Evolutionary conservation across 805 yeast genomes (phyloP), one percentile per base, ranked within the genome.

Genomic region (Teunomyces panamensis): DNA sequence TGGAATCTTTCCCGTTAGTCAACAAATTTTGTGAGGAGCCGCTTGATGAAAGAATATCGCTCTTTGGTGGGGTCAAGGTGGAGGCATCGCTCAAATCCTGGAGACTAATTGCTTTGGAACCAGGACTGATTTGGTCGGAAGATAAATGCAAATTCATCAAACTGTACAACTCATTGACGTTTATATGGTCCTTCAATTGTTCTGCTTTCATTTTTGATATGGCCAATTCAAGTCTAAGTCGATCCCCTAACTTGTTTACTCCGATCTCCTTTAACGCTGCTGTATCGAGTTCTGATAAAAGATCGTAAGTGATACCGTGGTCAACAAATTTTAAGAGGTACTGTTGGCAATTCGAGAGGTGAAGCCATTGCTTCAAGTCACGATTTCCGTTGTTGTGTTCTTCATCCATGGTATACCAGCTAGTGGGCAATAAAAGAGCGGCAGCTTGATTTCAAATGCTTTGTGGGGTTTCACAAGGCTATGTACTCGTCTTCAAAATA

Each of bases 221-320:
- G 16, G 85, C 83, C 11, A 80, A 70, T 56, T 84, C 80, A 9
- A 92, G 65, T 27, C 85, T 72, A 16, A 92, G 71, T 26, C 97
- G 71, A 63, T 94, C 98, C 1, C 98, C 97, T 11, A 92, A 79
- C 53, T 81, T 85, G n/a, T 57, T 52, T 9, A 92, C 65, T 0
- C 96, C 96, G 9, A 94, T 61, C 48, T 85, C 94, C 42, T 76
- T 79, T 47, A 92, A 74, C 0, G 89, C 79, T 5, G 67, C 72
- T 37, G 77, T 73, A 57, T 88, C 96, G 39, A 84, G 67, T 49
- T 81, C 85, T 4, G 80, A 68, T 6, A 85, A 54, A 5, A 85
- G 65, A 45, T 82, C 87, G 17, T 73, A 68, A 0, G 82, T 74
- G 52, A 85, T 77, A 20, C 79, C 84, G 58, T 83, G 72, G 13